These are phyloP conservation scores for Hypoxylon sp. DNA, from an alignment of 2,329 filamentous ascomycete genomes.

Conservation along the genomic window DNA sequence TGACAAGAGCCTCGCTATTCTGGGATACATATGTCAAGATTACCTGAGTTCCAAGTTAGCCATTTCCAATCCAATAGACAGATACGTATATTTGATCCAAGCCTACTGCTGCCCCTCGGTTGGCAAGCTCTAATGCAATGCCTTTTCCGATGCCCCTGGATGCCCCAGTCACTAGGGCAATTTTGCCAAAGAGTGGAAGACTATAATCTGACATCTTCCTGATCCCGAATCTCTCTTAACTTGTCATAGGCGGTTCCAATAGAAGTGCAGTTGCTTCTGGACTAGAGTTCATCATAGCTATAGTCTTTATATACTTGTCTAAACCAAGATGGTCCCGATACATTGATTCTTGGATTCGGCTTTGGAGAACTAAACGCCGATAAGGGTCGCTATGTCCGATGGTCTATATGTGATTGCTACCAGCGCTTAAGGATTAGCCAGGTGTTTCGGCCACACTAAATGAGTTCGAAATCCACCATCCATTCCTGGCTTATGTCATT, in stretches of 20 bases:
- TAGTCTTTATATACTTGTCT: slow-evolving; percentile 9
- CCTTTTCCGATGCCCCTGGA: slow-evolving; percentile 58
- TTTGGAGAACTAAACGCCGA: slow-evolving; percentile 38
- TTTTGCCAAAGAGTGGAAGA: slow-evolving; percentile 53
- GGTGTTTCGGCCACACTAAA: background rate
- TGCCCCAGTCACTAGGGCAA: slow-evolving; percentile 61
- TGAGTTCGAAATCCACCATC: background rate
- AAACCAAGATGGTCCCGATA: background rate
- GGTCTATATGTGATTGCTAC: background rate
- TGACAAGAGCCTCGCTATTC: slow-evolving; percentile 71
- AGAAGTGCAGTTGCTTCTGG: background rate
- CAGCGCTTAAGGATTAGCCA: background rate
- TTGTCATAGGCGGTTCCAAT: background rate
- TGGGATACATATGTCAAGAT: slow-evolving; percentile 76
- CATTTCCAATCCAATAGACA: background rate
- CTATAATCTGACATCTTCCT: slow-evolving; percentile 36
- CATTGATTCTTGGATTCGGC: slow-evolving; percentile 22
- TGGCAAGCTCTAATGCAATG: slow-evolving; percentile 55
- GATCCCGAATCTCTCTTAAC: background rate
- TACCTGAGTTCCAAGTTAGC: slow-evolving; percentile 46
- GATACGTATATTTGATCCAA: background rate
- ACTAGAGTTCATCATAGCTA: background rate
- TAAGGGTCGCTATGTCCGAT: slow-evolving; percentile 25
- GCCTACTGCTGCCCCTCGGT: slow-evolving; percentile 50
- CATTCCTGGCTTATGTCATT: background rate